Conservation (phyloP, 495 filamentous ascomycete genomes). For the Penicillium flavigenum region DNA sequence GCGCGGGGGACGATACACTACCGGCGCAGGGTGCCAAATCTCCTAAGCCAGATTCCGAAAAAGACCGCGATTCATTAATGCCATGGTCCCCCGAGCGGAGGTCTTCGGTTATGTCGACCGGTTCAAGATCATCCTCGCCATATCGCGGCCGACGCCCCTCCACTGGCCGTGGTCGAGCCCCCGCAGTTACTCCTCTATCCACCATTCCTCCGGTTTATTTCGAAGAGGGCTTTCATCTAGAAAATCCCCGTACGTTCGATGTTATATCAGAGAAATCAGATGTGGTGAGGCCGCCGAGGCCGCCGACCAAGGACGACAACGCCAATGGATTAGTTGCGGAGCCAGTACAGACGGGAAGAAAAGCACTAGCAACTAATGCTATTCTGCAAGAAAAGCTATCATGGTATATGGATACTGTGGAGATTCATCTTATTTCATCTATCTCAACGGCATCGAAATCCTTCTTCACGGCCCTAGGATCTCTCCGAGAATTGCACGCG, state of each 20-base stretch:
- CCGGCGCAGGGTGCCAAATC: constrained; percentile 33
- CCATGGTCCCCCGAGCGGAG: constrained; percentile 42
- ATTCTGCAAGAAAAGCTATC: constrained; percentile 99
- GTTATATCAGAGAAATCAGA: constrained; percentile 95
- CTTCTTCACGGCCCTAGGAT: constrained; percentile 94
- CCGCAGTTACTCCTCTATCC: constrained; percentile 78
- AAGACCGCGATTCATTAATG: constrained; percentile 34
- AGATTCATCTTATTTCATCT: constrained; percentile 93
- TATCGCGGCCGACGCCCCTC: constrained; percentile 41
- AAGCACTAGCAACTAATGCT: constrained; percentile 91
- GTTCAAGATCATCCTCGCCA: constrained; percentile 42
- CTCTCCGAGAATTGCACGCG: constrained; percentile 82
- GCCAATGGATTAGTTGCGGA: constrained; percentile 62
- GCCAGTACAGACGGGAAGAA: constrained; percentile 59
- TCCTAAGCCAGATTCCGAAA: constrained; percentile 31
- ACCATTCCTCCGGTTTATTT: constrained; percentile 94
- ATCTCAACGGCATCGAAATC: constrained; percentile 93
- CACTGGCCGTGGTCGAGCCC: constrained; percentile 39
- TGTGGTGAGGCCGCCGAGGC: constrained; percentile 69
- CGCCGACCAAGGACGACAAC: constrained; percentile 52
- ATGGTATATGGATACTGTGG: constrained; percentile 99
- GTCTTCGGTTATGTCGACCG: constrained; percentile 36
- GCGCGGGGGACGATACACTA: constrained; percentile 53
- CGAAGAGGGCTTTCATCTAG: constrained; percentile 90
- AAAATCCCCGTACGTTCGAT: constrained; percentile 96